phyloP scores from a whole-genome alignment of 2,329 filamentous ascomycete genomes.

The Arthroderma sp. region DNA sequence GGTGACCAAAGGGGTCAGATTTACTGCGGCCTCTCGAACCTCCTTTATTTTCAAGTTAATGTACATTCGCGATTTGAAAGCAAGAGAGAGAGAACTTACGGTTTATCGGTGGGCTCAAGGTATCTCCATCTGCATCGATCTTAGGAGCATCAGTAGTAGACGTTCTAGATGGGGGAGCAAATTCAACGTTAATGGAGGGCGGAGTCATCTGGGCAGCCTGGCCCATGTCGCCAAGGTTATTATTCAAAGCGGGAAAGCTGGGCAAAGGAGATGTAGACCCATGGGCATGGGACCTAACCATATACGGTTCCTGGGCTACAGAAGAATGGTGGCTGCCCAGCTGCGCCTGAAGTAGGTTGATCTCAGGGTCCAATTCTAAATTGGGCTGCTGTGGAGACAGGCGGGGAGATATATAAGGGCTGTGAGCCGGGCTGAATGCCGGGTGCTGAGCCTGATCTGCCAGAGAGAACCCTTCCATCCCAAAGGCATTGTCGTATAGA shows the following conservation, averaged over 20 bases:
- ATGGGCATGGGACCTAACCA: slow-evolving; percentile 31
- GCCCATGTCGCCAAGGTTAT: slow-evolving; percentile 47
- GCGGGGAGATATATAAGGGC: slow-evolving; percentile 56
- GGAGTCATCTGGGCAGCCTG: slow-evolving; percentile 67
- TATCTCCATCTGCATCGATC: slow-evolving; percentile 55
- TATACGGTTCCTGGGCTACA: slow-evolving; percentile 36
- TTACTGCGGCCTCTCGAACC: slow-evolving; percentile 46
- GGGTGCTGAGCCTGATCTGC: slow-evolving; percentile 47
- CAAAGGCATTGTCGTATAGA: slow-evolving; percentile 65
- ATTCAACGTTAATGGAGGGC: slow-evolving; percentile 91
- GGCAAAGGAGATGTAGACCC: slow-evolving; percentile 23
- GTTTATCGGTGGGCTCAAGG: slow-evolving; percentile 63
- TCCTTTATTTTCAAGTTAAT: slow-evolving; percentile 18
- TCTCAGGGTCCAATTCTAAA: slow-evolving; percentile 42
- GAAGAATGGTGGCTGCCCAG: slow-evolving; percentile 33
- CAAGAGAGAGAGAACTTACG: slow-evolving; percentile 24
- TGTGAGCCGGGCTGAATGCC: slow-evolving; percentile 51
- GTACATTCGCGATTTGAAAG: slow-evolving; percentile 2
- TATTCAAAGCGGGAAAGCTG: slow-evolving; percentile 30
- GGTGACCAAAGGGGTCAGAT: slow-evolving; percentile 46
- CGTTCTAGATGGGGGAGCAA: slow-evolving; percentile 60
- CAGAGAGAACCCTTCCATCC: slow-evolving; percentile 68
- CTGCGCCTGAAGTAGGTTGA: slow-evolving; percentile 33
- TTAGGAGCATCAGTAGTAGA: slow-evolving; percentile 55
- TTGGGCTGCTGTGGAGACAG: slow-evolving; percentile 55